Evolutionary conservation across 2,329 filamentous ascomycete species (phyloP), one percentile per base, ranked within the genome.

Genomic region (Leptosphaerulina australis): DNA sequence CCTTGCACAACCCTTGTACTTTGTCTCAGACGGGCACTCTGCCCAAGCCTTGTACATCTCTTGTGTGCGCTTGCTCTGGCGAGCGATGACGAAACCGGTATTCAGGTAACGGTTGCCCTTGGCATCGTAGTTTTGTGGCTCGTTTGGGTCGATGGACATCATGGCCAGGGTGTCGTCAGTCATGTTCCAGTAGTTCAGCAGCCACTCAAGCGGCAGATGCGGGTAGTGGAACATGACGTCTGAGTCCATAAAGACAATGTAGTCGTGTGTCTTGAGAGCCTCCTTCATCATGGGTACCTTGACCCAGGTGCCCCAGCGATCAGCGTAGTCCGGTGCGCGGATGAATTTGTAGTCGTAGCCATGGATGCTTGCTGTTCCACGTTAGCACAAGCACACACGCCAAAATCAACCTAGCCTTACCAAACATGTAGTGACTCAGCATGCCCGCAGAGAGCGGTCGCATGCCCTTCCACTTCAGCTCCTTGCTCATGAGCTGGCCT

Each of bases 131-230:
- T 79, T 77, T 22, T 71, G 66, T 40, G 68, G 61, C 43, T 67
- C 64, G 52, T 76, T 68, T 5, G 77, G 76, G 41, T 80, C 78
- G 46, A 75, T 67, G 28, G 78, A 73, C 70, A 79, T 75, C 47
- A 78, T 75, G 44, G 79, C 62, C 10, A 77, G 69, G 0, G 75
- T 79, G n/a, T 76, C 66, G 5, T 71, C 58, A 25, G 66, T 72
- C 59, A 80, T 72, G 48, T 77, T 72, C 78, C 78, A 81, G 54
- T 79, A 75, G 64, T 78, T 78, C 55, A 81, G 67, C 3, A 81
- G 74, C 75, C 77, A 80, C 58, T 81, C 78, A 24, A 80, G 54
- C 4, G 78, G 78, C 2, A 81, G 65, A 29, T 78, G 71, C 1
- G 74, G 74, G 55, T 80, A 73, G 31, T 74, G 71, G 53, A 80